Percentiles rank a stretch among this genome's conserved stretches.
Evolutionary conservation across 2,329 filamentous ascomycete genomes (phyloP).

Genomic region (Raffaelea arxii): DNA sequence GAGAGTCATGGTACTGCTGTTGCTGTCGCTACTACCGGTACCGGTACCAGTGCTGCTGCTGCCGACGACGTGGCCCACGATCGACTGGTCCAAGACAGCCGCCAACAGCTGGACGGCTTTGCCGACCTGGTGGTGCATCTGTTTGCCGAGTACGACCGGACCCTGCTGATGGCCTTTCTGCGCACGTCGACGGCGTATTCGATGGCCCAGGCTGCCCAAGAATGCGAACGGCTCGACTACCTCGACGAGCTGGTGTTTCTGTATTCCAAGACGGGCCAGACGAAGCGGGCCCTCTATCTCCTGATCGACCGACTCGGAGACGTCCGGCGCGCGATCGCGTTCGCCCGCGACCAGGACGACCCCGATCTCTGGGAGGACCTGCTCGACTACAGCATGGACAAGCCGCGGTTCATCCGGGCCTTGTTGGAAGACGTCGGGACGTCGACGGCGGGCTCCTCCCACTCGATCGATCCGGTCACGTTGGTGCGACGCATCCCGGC

Average conservation of each 20-base stretch:
- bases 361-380: constrained; percentile 92
- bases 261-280: constrained; percentile 89
- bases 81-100: constrained; percentile 47
- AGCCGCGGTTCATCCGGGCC: constrained; percentile 86
- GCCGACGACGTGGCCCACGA: constrained; percentile 44
- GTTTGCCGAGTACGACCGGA: constrained; percentile 75
- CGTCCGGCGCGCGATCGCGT: constrained; percentile 85
- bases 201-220: constrained; percentile 57
- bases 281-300: constrained; percentile 80
- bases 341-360: constrained; percentile 88
- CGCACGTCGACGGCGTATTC: constrained; percentile 76
- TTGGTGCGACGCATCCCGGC: constrained; percentile 86
- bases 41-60: too few relatives aligned
- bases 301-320: constrained; percentile 92
- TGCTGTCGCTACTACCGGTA: too few relatives aligned
- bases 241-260: constrained; percentile 92
- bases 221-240: constrained; percentile 74
- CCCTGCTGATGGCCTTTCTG: constrained; percentile 77
- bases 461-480: constrained; percentile 88
- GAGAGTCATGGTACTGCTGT: too few relatives aligned
- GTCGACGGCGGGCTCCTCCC: too few relatives aligned
- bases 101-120: constrained; percentile 70
- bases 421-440: constrained; percentile 91
- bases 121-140: constrained; percentile 79
- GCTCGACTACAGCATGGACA: constrained; percentile 94